phyloP scores from a whole-genome alignment of 192 early-diverging fungal species.

The Gonapodya sp. region DNA sequence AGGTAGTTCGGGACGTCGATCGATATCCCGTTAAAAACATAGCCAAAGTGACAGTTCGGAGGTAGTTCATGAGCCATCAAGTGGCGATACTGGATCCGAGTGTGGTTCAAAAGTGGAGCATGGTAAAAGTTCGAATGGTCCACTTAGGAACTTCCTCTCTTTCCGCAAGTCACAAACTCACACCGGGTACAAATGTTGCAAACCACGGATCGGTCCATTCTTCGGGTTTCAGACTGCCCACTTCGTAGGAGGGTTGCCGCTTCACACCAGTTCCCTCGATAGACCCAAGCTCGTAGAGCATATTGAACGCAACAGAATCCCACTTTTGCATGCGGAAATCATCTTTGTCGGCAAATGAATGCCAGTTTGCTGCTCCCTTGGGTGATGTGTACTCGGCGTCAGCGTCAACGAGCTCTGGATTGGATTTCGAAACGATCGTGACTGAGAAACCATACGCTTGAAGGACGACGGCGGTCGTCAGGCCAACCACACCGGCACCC shows the following conservation, averaged over 20 bases:
- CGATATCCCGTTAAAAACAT: not conserved
- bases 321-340: not conserved
- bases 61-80: not conserved
- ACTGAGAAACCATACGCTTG: not conserved
- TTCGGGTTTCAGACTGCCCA: not conserved
- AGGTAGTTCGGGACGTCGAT: not conserved
- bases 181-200: not conserved
- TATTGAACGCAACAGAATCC: not conserved
- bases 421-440: not conserved
- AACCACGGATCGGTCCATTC: not conserved
- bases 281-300: not conserved
- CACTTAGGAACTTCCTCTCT: too few species aligned
- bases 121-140: not conserved
- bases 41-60: not conserved
- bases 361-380: not conserved
- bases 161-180: too few species aligned
- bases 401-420: not conserved
- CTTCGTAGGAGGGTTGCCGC: not conserved
- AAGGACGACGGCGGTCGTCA: constrained; percentile 44
- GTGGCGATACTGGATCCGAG: not conserved
- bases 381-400: not conserved
- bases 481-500: constrained; percentile 66
- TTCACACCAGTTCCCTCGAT: not conserved
- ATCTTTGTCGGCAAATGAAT: not conserved
- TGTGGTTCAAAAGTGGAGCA: not conserved